Evolutionary conservation across 495 filamentous ascomycete species (phyloP).

Genomic region (Neurospora intermedia): DNA sequence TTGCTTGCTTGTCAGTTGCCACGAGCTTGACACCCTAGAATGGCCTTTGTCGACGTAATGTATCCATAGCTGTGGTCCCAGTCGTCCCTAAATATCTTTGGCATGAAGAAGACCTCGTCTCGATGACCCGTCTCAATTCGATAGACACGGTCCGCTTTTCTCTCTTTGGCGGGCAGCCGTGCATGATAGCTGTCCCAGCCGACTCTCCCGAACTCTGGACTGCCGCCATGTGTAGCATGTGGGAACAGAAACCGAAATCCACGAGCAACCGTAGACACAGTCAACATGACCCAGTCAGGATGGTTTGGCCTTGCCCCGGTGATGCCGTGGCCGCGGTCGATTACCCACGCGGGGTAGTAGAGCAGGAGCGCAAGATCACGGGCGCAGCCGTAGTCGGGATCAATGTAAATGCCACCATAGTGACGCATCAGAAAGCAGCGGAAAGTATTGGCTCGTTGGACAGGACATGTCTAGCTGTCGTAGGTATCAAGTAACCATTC

Average conservation of each 20-base stretch:
- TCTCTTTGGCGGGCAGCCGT: neutral
- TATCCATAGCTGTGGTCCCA: slow-evolving; percentile 16
- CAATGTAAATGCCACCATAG: slow-evolving; percentile 80
- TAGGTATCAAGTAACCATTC: slow-evolving; percentile 78
- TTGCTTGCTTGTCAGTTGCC: neutral
- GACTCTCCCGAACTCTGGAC: slow-evolving; percentile 69
- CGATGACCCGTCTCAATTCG: slow-evolving; percentile 10
- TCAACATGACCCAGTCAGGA: slow-evolving; percentile 68
- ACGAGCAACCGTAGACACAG: slow-evolving; percentile 58
- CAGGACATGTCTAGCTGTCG: slow-evolving; percentile 65
- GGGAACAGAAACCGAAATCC: slow-evolving; percentile 67
- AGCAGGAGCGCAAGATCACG: slow-evolving; percentile 70
- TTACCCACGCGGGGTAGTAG: slow-evolving; percentile 70
- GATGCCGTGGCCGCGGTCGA: slow-evolving; percentile 64
- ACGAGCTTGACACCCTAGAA: neutral
- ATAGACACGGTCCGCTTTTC: neutral
- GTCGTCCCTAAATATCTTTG: slow-evolving; percentile 20
- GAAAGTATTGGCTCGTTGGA: slow-evolving; percentile 76
- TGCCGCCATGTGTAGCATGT: slow-evolving; percentile 78
- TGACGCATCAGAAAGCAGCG: slow-evolving; percentile 74
- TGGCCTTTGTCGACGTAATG: neutral
- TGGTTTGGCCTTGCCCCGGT: slow-evolving; percentile 72
- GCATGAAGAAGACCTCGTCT: slow-evolving; percentile 28
- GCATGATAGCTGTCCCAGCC: slow-evolving; percentile 62
- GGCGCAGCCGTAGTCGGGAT: slow-evolving; percentile 77